Evolutionary conservation across 148 eudicot genomes (phyloP), one percentile per base, ranked within the genome.

Genomic region (Amaranthus palmeri): DNA sequence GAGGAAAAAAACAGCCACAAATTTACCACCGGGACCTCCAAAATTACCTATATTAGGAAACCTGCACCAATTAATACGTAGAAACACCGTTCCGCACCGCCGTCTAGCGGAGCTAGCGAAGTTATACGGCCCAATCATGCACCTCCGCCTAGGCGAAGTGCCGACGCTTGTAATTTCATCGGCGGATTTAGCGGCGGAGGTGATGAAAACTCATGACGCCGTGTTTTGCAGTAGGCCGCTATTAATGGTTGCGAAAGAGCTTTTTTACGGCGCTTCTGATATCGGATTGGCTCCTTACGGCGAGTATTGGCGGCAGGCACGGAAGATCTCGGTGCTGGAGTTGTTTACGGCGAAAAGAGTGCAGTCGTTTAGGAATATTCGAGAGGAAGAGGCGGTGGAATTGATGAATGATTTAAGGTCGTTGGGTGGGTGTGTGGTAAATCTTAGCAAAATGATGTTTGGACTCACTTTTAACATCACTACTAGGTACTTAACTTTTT

Each of bases 311-410:
- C 67, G 75, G 48, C 75, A 72, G 40, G 67, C 72, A 0, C 65
- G 72, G 63, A 81, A 81, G 58, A 58, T 81, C 3, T 70, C 75
- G 12, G 44, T 59, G 5, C 7, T 81, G 6, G 84, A 81, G 69
- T 72, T 81, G 43, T 54, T 78, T 3, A 81, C 49, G 12, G 51
- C 72, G 7, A 81, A 77, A 42, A 45, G 78, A 7, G 64, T 77
- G 3, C 6, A 36, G 13, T 51, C 72, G 10, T 70, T 74, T 54
- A 12, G 46, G 60, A n/a, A 42, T 2, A 44, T 73, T 0, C 59
- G 78, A 44, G 58, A 73, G 41, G 81, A 77, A 53, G 84, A 77
- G 64, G 67, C 69, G 8, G 7, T 63, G 6, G 12, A 65, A 42
- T 25, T 73, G 6, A 44, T 64, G 0, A 7, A 65, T 44, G 43